Conservation (phyloP, 2,329 filamentous ascomycete species). For the Metarhizium rileyi region DNA sequence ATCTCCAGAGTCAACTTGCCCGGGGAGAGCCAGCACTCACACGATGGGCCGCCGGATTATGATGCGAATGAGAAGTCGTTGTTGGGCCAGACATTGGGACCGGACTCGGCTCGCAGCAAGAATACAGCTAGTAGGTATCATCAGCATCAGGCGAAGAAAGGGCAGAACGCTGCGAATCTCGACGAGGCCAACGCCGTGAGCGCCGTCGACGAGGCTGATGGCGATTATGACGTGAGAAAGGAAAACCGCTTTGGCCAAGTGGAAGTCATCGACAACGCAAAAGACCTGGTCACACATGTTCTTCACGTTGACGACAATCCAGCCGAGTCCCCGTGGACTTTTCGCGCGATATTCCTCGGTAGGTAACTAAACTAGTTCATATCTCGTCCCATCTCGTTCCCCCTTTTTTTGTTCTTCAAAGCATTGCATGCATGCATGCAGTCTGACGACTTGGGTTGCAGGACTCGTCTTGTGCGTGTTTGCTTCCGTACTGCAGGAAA, state of each 20-base stretch:
- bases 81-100: too few relatives aligned
- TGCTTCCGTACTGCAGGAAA: conserved; percentile 14
- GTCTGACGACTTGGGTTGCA: too few relatives aligned
- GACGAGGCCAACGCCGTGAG: not conserved
- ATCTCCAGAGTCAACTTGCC: too few relatives aligned
- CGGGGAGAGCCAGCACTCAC: too few relatives aligned
- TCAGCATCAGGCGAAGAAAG: not conserved
- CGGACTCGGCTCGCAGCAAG: too few relatives aligned
- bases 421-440: too few relatives aligned
- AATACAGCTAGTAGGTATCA: not conserved
- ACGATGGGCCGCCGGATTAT: too few relatives aligned
- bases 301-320: conserved; percentile 17
- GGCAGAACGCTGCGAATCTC: not conserved
- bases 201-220: not conserved
- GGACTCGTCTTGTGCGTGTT: conserved; percentile 6
- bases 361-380: too few relatives aligned
- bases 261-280: conserved; percentile 6
- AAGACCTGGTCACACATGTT: conserved; percentile 15
- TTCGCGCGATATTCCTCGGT: conserved; percentile 15
- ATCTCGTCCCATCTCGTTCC: too few relatives aligned
- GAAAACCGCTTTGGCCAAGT: conserved; percentile 2
- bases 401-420: too few relatives aligned
- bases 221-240: not conserved
- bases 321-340: conserved; percentile 14
- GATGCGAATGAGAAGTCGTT: too few relatives aligned